phyloP scores from a whole-genome alignment of 345 rosid species.

The thale cress (Arabidopsis thaliana) region TAIR10.1 NC_003070.9:19922501-19923000 shows the following conservation, averaged over 20 bases:
- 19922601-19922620: conserved; percentile 78
- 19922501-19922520: neutral
- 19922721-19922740: conserved; percentile 54
- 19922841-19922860: conserved; percentile 87
- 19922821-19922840: conserved; percentile 73
- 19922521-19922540: neutral
- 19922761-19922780: neutral
- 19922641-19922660: conserved; percentile 84
- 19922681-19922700: conserved; percentile 82
- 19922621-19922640: conserved; percentile 92
- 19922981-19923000: conserved; percentile 90
- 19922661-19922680: conserved; percentile 63
- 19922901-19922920: conserved; percentile 91
- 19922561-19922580: conserved; percentile 72
- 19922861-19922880: conserved; percentile 88
- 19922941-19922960: conserved; percentile 87
- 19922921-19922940: conserved; percentile 91
- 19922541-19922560: conserved; percentile 22
- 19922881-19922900: conserved; percentile 96
- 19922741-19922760: neutral
- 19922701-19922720: conserved; percentile 88
- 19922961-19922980: conserved; percentile 80
- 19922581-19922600: conserved; percentile 85
- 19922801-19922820: neutral
- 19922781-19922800: neutral